Evolutionary conservation across 129 eudicot species (phyloP).

Genomic region (Flaveria ramosissima): DNA sequence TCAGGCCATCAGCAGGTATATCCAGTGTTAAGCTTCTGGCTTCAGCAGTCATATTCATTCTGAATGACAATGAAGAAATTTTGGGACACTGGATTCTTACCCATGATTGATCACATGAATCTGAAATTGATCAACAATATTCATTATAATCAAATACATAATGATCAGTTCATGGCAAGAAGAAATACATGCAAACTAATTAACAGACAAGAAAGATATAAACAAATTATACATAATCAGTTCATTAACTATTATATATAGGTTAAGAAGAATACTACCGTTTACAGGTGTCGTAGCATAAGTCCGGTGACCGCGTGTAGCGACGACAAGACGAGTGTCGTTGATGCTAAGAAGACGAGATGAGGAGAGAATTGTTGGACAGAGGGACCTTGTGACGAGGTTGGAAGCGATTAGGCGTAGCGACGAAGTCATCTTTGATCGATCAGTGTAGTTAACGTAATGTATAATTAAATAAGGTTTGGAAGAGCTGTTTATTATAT

Average conservation of each 20-base stretch:
- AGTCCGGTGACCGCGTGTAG: background rate
- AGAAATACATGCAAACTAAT: no score
- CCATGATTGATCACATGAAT: background rate
- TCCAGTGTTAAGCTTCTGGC: background rate
- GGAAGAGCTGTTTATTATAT: background rate
- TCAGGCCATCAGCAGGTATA: background rate
- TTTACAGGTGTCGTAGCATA: background rate
- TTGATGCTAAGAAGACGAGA: background rate
- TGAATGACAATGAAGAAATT: background rate
- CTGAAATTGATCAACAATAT: background rate
- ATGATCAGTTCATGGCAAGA: no score
- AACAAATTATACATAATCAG: no score
- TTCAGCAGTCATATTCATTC: background rate
- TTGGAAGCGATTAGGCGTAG: background rate
- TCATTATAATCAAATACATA: no score
- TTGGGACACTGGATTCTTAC: background rate
- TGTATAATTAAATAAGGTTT: background rate
- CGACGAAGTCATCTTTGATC: background rate
- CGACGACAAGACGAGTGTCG: no score
- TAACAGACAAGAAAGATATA: no score
- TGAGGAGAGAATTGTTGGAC: background rate
- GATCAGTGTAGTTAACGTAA: background rate
- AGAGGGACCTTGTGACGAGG: background rate
- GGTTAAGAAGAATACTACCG: background rate
- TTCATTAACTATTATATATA: background rate